Conservation (phyloP, 768 basidiomycete genomes). For the Xerocomellus chrysenteron region DNA sequence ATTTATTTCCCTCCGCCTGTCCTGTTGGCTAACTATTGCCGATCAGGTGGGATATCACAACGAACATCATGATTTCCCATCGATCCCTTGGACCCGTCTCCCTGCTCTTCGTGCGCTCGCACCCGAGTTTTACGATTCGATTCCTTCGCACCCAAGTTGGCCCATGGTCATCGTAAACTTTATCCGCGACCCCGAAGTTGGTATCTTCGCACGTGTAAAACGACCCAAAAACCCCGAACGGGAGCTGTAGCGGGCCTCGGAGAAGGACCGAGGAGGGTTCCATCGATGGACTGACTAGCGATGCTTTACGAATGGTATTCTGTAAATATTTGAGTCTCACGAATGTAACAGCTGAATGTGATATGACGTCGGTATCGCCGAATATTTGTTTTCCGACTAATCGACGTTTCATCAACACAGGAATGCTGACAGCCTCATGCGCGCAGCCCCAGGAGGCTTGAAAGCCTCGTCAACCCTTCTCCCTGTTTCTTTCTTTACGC, state of each 20-base stretch:
- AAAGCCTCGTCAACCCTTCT: conserved; percentile 15
- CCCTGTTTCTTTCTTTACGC: conserved; percentile 17
- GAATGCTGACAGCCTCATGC: conserved; percentile 18
- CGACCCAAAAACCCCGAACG: conserved; percentile 44
- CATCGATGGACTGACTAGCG: conserved; percentile 2
- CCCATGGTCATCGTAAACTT: conserved; percentile 94
- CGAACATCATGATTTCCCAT: conserved; percentile 99
- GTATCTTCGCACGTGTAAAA: conserved; percentile 87
- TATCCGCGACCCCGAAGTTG: conserved; percentile 85
- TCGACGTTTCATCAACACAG: not conserved
- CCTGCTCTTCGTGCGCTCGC: conserved; percentile 80
- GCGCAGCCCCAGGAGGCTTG: conserved; percentile 5
- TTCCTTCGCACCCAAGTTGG: conserved; percentile 91
- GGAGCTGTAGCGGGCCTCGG: conserved; percentile 2
- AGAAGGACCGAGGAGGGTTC: conserved; percentile 15
- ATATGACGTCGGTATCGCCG: not conserved
- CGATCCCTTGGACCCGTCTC: conserved; percentile 93
- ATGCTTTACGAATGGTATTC: conserved; percentile 6
- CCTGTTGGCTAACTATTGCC: not conserved
- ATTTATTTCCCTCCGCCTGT: conserved; percentile 25
- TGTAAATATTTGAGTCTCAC: too few species aligned
- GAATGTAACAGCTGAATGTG: too few species aligned
- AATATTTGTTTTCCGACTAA: conserved; percentile 16
- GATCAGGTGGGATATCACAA: conserved; percentile 94
- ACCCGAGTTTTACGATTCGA: conserved; percentile 86